A percentile compares a stretch with the other conserved stretches of the same genome.
Conservation (phyloP, 371 early-diverging fungal species). For the Mucor mucedo region DNA sequence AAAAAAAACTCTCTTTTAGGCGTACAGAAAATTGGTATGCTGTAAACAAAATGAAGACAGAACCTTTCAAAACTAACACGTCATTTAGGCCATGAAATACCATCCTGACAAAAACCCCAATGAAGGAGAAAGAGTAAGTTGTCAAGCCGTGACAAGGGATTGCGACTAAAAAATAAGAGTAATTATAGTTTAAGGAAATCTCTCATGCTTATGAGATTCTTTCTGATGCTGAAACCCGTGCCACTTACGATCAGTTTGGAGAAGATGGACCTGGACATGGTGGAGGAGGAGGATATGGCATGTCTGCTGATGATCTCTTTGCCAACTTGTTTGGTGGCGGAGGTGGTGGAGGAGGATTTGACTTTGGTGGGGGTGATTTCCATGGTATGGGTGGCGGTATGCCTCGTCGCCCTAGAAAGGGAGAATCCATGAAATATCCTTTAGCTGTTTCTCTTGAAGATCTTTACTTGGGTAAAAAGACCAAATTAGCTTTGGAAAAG, state of each 20-base stretch:
- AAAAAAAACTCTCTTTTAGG: conserved; percentile 43
- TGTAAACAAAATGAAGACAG: background rate
- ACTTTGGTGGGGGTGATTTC: conserved; percentile 52
- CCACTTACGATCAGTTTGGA: conserved; percentile 87
- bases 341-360: conserved; percentile 38
- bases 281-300: conserved; percentile 61
- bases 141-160: background rate
- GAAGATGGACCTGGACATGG: conserved; percentile 80
- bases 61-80: background rate
- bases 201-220: conserved; percentile 95
- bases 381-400: conserved; percentile 59
- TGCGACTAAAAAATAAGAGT: background rate
- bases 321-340: conserved; percentile 81
- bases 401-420: conserved; percentile 77
- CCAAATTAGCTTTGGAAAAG: conserved; percentile 81
- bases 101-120: conserved; percentile 92
- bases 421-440: conserved; percentile 78
- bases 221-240: conserved; percentile 86
- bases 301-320: conserved; percentile 84
- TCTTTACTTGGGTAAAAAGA: conserved; percentile 86
- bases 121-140: conserved; percentile 45
- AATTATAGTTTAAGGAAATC: conserved; percentile 86
- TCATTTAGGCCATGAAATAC: conserved; percentile 82
- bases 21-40: conserved; percentile 86
- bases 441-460: conserved; percentile 87